A percentile compares a stretch with the other conserved stretches of the same genome.
Evolutionary conservation across 169 alveolate species (phyloP).

Genomic region (Neospora caninum): DNA sequence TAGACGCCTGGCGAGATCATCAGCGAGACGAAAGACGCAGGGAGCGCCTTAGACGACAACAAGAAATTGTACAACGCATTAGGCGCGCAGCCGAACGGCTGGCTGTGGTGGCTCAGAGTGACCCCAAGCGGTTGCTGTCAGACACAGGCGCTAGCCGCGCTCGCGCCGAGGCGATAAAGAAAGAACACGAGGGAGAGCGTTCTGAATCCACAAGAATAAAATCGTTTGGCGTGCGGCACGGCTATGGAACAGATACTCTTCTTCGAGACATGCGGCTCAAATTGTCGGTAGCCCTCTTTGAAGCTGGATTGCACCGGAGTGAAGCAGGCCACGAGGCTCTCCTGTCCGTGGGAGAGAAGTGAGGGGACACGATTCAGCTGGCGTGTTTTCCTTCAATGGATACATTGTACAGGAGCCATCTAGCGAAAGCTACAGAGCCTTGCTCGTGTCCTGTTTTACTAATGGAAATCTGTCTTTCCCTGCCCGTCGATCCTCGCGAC

Average conservation of each 20-base stretch:
- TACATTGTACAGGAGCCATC: too few species aligned
- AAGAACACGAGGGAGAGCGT: background rate
- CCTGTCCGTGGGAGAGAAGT: background rate
- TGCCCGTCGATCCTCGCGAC: too few species aligned
- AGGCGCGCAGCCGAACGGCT: background rate
- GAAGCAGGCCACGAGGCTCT: slow-evolving; percentile 42
- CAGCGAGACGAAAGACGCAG: background rate
- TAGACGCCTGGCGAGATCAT: background rate
- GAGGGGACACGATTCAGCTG: too few species aligned
- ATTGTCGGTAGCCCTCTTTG: background rate
- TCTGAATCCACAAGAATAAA: background rate
- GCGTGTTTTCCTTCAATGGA: too few species aligned
- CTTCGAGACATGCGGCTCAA: slow-evolving; percentile 25
- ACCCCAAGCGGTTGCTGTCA: background rate
- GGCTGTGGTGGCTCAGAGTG: background rate
- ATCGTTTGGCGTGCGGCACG: background rate
- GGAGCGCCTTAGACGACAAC: background rate
- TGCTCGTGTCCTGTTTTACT: too few species aligned
- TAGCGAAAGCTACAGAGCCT: too few species aligned
- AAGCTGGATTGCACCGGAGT: slow-evolving; percentile 6
- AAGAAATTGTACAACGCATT: slow-evolving; percentile 4
- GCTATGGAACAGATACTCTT: background rate
- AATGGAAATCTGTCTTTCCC: too few species aligned
- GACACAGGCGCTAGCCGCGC: background rate
- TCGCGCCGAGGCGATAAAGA: background rate